Evolutionary conservation across 2,329 filamentous ascomycete species (phyloP).

Genomic region (Pseudopithomyces chartarum): DNA sequence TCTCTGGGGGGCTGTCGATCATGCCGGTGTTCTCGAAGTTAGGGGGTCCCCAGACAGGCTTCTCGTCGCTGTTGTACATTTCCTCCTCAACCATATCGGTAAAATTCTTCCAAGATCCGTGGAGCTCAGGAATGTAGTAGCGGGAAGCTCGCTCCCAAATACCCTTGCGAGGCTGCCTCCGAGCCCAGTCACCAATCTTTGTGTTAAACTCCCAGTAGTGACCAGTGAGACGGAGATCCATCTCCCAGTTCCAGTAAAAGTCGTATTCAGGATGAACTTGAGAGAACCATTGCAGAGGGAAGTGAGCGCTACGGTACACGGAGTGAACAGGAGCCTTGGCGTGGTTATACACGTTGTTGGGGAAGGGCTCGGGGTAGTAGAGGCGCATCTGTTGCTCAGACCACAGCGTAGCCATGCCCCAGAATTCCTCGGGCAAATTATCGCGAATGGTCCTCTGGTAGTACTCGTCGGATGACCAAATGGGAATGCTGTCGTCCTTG

Average conservation of each 20-base stretch:
- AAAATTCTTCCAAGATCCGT: conserved; percentile 72
- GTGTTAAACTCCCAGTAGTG: conserved; percentile 83
- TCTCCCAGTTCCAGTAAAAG: conserved; percentile 83
- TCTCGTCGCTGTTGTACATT: conserved; percentile 52
- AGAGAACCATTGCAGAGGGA: conserved; percentile 57
- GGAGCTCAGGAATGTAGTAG: conserved; percentile 72
- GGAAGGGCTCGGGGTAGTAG: conserved; percentile 85
- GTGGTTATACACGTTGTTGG: conserved; percentile 72
- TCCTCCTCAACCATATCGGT: conserved; percentile 66
- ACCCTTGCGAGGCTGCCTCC: conserved; percentile 71
- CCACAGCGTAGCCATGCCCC: conserved; percentile 88
- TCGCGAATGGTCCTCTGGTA: conserved; percentile 72
- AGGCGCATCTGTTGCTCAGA: conserved; percentile 91
- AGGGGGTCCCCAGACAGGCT: conserved; percentile 69
- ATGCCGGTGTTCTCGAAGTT: conserved; percentile 55
- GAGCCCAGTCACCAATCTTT: conserved; percentile 67
- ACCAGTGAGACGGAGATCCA: conserved; percentile 80
- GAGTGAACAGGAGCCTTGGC: conserved; percentile 74
- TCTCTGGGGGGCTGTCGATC: conserved; percentile 65
- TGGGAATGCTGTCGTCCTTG: conserved; percentile 74
- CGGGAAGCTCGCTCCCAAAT: conserved; percentile 75
- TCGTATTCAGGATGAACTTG: conserved; percentile 58
- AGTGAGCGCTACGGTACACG: conserved; percentile 73
- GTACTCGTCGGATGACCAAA: conserved; percentile 75
- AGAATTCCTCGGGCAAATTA: conserved; percentile 81